A percentile compares a stretch with the other conserved stretches of the same genome.
These are phyloP conservation scores for Capsicum rhomboideum DNA, from an alignment of 257 asterid genomes.

Conservation along the genomic window DNA sequence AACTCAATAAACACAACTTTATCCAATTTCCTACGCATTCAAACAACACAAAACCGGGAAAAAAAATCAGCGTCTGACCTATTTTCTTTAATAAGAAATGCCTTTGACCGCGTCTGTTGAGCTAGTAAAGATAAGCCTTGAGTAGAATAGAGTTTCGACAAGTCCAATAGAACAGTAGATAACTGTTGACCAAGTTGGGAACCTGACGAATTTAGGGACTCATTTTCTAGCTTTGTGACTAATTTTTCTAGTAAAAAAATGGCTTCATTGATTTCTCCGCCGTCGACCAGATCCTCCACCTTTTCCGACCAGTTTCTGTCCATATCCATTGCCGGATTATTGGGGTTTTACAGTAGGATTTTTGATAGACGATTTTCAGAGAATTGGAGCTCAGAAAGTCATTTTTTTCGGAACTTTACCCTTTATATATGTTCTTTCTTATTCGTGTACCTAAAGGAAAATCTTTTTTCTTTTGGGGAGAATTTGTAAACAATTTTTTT, in stretches of 20 bases:
- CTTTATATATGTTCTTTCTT: neutral
- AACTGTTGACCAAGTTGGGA: conserved; percentile 18
- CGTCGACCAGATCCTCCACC: conserved; percentile 59
- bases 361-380: neutral
- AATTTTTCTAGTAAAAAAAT: conserved; percentile 45
- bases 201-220: neutral
- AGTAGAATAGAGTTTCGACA: conserved; percentile 55
- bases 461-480: neutral
- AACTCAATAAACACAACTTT: neutral
- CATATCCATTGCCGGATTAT: neutral
- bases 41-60: neutral
- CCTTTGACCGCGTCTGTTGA: conserved; percentile 48
- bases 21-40: neutral
- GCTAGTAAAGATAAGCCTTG: conserved; percentile 58
- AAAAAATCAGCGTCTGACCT: conserved; percentile 20
- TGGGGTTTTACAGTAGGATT: neutral
- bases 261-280: conserved; percentile 51
- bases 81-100: conserved; percentile 25
- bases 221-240: conserved; percentile 41
- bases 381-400: neutral
- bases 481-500: too few species aligned
- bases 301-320: conserved; percentile 59
- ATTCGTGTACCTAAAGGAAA: neutral
- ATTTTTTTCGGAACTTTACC: neutral
- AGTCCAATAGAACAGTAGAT: conserved; percentile 51